Base-by-base conservation (phyloP, 1,139 yeast species). In the Sugiyamaella sp. region DNA sequence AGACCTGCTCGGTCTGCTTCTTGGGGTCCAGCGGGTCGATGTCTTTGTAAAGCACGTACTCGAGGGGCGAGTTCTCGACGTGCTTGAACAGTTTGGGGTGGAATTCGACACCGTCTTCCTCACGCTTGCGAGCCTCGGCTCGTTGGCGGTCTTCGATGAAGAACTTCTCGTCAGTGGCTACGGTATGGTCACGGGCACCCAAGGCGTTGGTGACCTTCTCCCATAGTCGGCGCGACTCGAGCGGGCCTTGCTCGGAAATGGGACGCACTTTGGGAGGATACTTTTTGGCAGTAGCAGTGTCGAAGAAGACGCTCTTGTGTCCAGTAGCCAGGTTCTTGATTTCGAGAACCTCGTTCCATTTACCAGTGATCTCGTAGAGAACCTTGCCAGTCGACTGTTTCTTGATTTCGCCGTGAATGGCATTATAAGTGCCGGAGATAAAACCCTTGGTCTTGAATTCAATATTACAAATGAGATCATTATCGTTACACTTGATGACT, bases 381-480 rank as follows among this genome's bases (percentile, higher is more conserved):
- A 74, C 74, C 62, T 86, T 82, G 8, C 81, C 81, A 1, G 80
- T 74, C 3, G 76, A 73, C 4, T 76, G 62, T 50, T 81, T 78
- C 65, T 79, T 84, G 46, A 93, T 77, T 1, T 71, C 71, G 50
- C 98, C 99, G 60, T 83, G 86, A 60, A 93, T 87, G 4, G 89
- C 89, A 70, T 93, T 95, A 69, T 93, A 93, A 1, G 95, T 81
- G 20, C 99, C 99, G 19, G 91, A 80, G 43, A 95, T 87, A 67
- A 90, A 89, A 0, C 99, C 99, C 71, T 93, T 93, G 1, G 95
- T 88, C 68, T 93, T 91, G 73, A 93, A 93, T 60, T 93, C 99
- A 53, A 93, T 86, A 66, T 87, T 95, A 2, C 95, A 93, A 53
- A 80, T 79, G 56, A 79, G 77, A 4, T 82, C 85, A 17, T 77